Base-by-base conservation (phyloP, 2,329 filamentous ascomycete genomes). In the Cladosporium velox region DNA sequence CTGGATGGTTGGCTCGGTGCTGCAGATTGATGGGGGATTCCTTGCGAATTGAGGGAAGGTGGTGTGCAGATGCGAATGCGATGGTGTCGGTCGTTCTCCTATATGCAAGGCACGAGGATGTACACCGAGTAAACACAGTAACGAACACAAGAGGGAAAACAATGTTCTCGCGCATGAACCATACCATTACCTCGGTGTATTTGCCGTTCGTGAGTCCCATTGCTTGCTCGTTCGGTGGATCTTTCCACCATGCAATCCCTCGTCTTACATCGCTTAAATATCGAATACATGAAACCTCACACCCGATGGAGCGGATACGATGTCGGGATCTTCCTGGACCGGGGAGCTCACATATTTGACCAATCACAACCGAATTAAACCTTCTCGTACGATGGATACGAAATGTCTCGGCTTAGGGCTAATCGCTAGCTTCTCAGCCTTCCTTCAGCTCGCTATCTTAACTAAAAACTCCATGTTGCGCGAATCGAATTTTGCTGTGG, bases 1-100 rank as follows among this genome's bases (percentile, higher is more conserved):
- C 28, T 65, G 63, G 63, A 59, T 65, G 63, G 47, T 52, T 21
- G 63, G 63, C 6, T 59, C 35, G 15, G 54, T 65, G 26, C 10
- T 59, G 54, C 26, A 58, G 62, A 34, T 47, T 26, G 49, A 64
- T 49, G 62, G 62, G 34, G 62, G 62, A 6, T 57, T 30, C 24
- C 10, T 28, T 2, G 44, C 30, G 10, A 6, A n/a, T 26, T 60
- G 49, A 54, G n/a, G n/a, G 8, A 21, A 3, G 3, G 7, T 21
- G n/a, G n/a, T 47, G n/a, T 47, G 41, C n/a, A 21, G n/a, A 47
- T 47, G n/a, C 41, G n/a, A 47, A 47, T 47, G 41, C 41, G n/a
- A 47, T 47, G 8, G 4, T 8, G 41, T 21, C 10, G 2, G 41
- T 24, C 14, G 41, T 47, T 47, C 5, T 47, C n/a, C n/a, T 47